phyloP scores from a whole-genome alignment of 148 eudicot genomes.

The Heliamphora exappendiculata region DNA sequence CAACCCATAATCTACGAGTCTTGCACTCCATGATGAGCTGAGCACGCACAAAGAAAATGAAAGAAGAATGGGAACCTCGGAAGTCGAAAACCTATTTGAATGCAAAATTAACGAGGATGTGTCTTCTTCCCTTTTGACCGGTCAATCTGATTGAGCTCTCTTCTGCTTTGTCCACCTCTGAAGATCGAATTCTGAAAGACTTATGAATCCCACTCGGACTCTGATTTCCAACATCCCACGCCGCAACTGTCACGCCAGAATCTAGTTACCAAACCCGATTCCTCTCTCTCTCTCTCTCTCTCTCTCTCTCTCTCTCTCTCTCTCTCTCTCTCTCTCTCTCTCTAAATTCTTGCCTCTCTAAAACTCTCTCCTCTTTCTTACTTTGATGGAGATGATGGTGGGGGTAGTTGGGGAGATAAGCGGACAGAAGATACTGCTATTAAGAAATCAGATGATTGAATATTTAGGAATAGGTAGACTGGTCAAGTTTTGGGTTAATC shows the following conservation, averaged over 20 bases:
- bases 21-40: slow-evolving; percentile 11
- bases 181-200: neutral
- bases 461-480: too few relatives aligned
- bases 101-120: neutral
- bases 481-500: too few relatives aligned
- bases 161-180: neutral
- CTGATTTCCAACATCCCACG: slow-evolving; percentile 1
- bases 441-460: neutral
- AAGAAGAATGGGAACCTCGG: too few relatives aligned
- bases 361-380: neutral
- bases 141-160: neutral
- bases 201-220: neutral
- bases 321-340: neutral
- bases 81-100: neutral
- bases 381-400: neutral
- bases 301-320: neutral
- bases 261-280: neutral
- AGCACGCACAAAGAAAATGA: neutral
- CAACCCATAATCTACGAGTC: neutral
- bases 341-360: neutral
- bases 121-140: neutral
- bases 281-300: neutral
- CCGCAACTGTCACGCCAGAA: neutral
- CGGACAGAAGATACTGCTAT: neutral
- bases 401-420: neutral